Conservation (phyloP, 1,284 basidiomycete species). For the Uromyces viciae-fabae region DNA sequence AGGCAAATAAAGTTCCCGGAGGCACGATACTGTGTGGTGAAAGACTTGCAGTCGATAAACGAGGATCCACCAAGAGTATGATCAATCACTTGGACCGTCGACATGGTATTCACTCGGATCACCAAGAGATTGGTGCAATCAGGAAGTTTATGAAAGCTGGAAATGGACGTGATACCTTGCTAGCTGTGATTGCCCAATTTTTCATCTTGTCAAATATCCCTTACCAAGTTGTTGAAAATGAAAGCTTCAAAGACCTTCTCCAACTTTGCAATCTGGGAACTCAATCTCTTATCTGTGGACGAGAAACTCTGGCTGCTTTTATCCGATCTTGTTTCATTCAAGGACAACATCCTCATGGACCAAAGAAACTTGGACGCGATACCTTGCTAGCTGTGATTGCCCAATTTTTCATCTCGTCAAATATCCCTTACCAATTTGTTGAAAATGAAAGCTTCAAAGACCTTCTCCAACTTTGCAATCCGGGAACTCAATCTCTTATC, state of each 20-base stretch:
- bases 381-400: background rate
- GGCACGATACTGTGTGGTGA: background rate
- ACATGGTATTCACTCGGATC: too few species aligned
- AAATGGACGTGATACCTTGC: background rate
- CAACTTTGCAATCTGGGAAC: background rate
- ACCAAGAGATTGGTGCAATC: too few species aligned
- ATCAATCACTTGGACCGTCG: background rate
- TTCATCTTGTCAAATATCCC: background rate
- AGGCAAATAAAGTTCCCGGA: background rate
- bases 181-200: background rate
- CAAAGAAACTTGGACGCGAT: background rate
- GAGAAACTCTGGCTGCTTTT: background rate
- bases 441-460: background rate
- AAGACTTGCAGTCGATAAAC: background rate
- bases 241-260: background rate
- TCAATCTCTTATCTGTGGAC: background rate
- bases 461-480: background rate
- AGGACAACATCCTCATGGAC: background rate
- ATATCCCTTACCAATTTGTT: slow-evolving; percentile 1
- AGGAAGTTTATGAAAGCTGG: background rate
- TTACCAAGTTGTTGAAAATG: background rate
- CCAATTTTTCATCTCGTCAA: background rate
- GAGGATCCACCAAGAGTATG: slow-evolving; percentile 3
- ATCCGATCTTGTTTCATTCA: background rate
- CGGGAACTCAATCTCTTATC: background rate